Evolutionary conservation across 2,329 filamentous ascomycete genomes (phyloP), one percentile per base, ranked within the genome.

Genomic region (Chaetoscypha palmicola): DNA sequence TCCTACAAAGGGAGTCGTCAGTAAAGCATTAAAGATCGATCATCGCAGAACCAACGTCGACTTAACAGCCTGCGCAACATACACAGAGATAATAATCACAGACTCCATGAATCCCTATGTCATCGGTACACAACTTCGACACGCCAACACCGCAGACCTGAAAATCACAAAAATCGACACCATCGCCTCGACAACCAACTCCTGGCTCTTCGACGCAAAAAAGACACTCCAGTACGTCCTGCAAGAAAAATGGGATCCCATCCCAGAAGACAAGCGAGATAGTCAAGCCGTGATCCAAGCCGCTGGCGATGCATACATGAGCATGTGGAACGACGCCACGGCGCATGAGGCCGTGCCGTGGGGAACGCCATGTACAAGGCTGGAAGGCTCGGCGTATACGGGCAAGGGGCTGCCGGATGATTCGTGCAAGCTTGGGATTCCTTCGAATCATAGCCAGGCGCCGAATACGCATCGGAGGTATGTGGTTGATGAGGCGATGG

Each of bases 381-480:
- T 47, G 20, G 45, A 47, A n/a, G 45, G 45, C 12, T 37, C 30
- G n/a, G 30, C 39, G 19, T 49, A 49, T 23, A 49, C 47, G 0
- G 47, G 47, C 3, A 43, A 37, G 12, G 47, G 47, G 7, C 33
- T 39, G 35, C 43, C 47, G 4, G 38, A 42, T 22, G 47, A 49
- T 28, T 43, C 39, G 7, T 49, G 47, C 37, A 49, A 49, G 32
- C 47, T 40, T 4, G 47, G 47, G 2, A 49, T 49, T 38, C 47
- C 47, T 3, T 38, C 39, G 1, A 49, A 49, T 38, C 47, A 49
- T 30, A 49, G 14, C n/a, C 43, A 49, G 33, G 17, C 24, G 5
- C 38, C 38, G 1, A 49, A 48, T 23, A 47, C 44, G 5, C 21
- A 45, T 36, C 24, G 47, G n/a, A n/a, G 47, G 17, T 47, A 50